Percentiles rank a stretch among this genome's conserved stretches.
Conservation (phyloP, 2,329 filamentous ascomycete species). For the Thelonectria olida region DNA sequence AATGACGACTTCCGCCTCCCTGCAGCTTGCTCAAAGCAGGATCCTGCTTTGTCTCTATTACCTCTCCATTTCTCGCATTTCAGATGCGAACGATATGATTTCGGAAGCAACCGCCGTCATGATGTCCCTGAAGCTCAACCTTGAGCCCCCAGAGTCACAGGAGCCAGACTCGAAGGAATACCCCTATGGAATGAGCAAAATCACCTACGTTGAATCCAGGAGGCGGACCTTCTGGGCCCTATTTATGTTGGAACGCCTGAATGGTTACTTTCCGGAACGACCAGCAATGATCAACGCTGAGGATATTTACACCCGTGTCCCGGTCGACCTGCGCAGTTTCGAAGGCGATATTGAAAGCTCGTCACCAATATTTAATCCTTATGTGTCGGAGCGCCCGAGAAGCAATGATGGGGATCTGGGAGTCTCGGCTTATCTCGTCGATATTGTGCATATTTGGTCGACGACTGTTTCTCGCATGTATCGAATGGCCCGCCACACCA, state of each 20-base stretch:
- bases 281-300: constrained; percentile 67
- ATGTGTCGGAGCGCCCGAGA: constrained; percentile 36
- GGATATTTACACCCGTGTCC: constrained; percentile 74
- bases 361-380: constrained; percentile 69
- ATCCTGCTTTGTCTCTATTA: constrained; percentile 74
- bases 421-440: constrained; percentile 68
- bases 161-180: constrained; percentile 52
- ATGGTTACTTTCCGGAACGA: constrained; percentile 64
- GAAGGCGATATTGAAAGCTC: constrained; percentile 66
- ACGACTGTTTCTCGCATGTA: constrained; percentile 70
- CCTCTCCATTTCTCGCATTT: constrained; percentile 66
- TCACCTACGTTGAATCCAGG: constrained; percentile 71
- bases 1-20: constrained; percentile 38
- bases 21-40: constrained; percentile 74
- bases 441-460: constrained; percentile 72
- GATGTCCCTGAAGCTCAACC: constrained; percentile 68
- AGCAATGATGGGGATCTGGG: constrained; percentile 48
- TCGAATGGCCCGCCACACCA: constrained; percentile 44
- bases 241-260: constrained; percentile 75
- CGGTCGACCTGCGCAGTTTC: constrained; percentile 68
- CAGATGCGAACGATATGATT: constrained; percentile 70
- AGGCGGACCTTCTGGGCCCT: constrained; percentile 78
- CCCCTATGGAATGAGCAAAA: constrained; percentile 66
- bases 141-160: constrained; percentile 63
- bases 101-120: constrained; percentile 70